These are phyloP conservation scores for Phytopythium sindhum DNA, from an alignment of 352 stramenopile genomes.

Conservation along the genomic window DNA sequence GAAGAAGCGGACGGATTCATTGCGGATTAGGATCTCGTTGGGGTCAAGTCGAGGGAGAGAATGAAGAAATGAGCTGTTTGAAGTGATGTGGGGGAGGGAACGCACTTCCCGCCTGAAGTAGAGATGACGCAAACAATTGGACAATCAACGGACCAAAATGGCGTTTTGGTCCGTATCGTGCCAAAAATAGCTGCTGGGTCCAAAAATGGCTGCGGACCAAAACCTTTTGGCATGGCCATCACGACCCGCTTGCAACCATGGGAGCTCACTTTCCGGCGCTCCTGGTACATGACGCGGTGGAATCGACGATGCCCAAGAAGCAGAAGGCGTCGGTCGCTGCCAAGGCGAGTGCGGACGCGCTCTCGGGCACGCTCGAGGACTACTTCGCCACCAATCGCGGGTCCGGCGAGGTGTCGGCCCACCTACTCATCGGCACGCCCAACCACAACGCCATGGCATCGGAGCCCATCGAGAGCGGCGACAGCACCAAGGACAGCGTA, in stretches of 20 bases:
- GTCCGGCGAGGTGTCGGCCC: slow-evolving; percentile 39
- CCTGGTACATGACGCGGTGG: background rate
- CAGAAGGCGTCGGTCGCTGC: background rate
- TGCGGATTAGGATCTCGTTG: background rate
- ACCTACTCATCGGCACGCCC: slow-evolving; percentile 46
- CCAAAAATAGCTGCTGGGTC: background rate
- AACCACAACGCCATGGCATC: slow-evolving; percentile 54
- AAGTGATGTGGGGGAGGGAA: background rate
- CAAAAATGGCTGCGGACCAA: background rate
- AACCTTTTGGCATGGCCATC: background rate
- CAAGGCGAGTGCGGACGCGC: background rate
- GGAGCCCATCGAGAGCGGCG: slow-evolving; percentile 21
- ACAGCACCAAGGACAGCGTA: background rate
- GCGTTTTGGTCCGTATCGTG: background rate
- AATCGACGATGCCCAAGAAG: slow-evolving; percentile 3
- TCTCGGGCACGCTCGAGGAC: slow-evolving; percentile 25
- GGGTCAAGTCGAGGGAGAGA: background rate
- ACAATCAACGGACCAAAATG: background rate
- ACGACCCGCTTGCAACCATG: background rate
- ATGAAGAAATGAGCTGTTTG: background rate
- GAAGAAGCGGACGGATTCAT: background rate
- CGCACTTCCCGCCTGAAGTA: no score
- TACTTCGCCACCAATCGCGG: slow-evolving; percentile 31
- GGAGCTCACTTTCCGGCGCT: background rate
- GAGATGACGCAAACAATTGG: no score